A percentile compares a stretch with the other conserved stretches of the same genome.
Conservation (phyloP, 2,329 filamentous ascomycete species). For the Karstenula rhodostoma region DNA sequence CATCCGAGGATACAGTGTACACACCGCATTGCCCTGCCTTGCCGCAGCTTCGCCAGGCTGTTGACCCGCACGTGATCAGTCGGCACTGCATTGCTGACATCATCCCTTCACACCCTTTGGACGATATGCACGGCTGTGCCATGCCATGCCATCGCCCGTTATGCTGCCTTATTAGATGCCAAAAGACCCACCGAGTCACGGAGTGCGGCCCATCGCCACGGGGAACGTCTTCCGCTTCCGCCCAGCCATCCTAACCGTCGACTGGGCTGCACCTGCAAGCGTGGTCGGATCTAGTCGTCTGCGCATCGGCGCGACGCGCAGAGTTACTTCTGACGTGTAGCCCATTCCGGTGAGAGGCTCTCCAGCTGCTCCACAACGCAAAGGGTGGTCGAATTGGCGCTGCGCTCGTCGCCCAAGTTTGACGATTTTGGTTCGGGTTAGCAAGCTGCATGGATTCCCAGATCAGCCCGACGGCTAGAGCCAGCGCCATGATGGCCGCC, state of each 20-base stretch:
- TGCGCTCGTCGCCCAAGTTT: background rate
- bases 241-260: conserved; percentile 1
- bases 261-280: background rate
- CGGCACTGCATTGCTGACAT: background rate
- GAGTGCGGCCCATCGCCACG: background rate
- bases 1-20: too few species aligned
- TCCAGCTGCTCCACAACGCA: conserved; percentile 1
- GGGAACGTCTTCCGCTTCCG: conserved; percentile 7
- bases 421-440: background rate
- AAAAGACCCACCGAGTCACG: background rate
- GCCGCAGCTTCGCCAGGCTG: too few species aligned
- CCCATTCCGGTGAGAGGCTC: background rate
- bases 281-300: conserved; percentile 4
- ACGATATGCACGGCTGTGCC: conserved; percentile 2
- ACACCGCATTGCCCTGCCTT: too few species aligned
- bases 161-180: conserved; percentile 3
- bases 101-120: background rate
- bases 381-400: background rate
- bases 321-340: conserved; percentile 5
- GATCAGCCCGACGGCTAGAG: background rate
- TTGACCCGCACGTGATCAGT: background rate
- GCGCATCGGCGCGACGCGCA: conserved; percentile 7
- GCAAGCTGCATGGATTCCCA: background rate
- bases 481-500: background rate
- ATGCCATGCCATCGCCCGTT: background rate